These are phyloP conservation scores for Yamadazyma scolyti DNA, from an alignment of 805 yeast species.

Conservation along the genomic window DNA sequence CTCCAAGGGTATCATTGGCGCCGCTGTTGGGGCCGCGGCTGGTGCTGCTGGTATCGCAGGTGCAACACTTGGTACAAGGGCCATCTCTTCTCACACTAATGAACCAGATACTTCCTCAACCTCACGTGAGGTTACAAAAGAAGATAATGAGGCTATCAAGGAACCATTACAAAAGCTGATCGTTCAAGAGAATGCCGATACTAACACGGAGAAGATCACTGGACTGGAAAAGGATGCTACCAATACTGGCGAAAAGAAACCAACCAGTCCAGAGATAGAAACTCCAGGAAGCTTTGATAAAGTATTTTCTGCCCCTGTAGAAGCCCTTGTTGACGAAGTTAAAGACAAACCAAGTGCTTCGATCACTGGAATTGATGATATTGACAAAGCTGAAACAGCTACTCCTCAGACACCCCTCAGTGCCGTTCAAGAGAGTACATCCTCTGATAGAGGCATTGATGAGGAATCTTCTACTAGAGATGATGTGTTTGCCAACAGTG, in stretches of 20 bases:
- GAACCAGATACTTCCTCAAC: too few species aligned
- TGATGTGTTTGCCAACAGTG: conserved; percentile 20
- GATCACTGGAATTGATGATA: conserved; percentile 24
- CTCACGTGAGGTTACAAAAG: too few species aligned
- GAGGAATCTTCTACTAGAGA: conserved; percentile 15
- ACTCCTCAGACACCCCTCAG: too few species aligned
- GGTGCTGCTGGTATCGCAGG: conserved; percentile 17
- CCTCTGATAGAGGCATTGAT: not conserved
- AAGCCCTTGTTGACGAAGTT: conserved; percentile 23
- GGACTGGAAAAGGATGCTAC: too few species aligned
- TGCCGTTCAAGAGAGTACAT: conserved; percentile 14
- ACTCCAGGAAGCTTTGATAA: conserved; percentile 1
- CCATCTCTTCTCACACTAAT: too few species aligned
- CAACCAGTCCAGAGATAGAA: not conserved
- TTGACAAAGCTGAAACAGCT: conserved; percentile 17
- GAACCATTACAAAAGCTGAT: too few species aligned
- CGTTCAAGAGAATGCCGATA: too few species aligned
- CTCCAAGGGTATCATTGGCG: conserved; percentile 12
- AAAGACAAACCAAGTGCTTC: conserved; percentile 22
- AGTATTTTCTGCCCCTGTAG: conserved; percentile 5
- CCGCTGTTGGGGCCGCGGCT: conserved; percentile 17
- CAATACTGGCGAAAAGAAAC: too few species aligned
- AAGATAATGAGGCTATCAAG: too few species aligned
- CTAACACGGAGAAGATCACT: too few species aligned
- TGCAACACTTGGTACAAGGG: too few species aligned